Conservation (phyloP, 176 grass and related monocot genomes). For the Carex cristatella region DNA sequence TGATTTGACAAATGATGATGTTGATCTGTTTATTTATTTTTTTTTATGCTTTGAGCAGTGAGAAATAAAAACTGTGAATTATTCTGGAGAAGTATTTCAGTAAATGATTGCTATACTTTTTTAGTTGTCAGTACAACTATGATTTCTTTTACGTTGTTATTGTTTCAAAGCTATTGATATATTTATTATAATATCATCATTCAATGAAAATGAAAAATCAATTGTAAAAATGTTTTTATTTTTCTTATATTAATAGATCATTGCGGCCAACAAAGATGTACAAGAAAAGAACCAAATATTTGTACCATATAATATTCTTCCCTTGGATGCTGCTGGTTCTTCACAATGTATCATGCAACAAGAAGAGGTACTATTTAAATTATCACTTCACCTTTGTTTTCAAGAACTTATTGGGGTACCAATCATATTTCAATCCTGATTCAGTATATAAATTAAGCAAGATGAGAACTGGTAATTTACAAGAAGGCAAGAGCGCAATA, state of each 20-base stretch:
- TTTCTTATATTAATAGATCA: slow-evolving; percentile 43
- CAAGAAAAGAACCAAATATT: slow-evolving; percentile 95
- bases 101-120: not conserved
- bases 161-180: slow-evolving; percentile 16
- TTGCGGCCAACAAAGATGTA: slow-evolving; percentile 60
- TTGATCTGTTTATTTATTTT: not conserved
- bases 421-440: not conserved
- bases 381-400: not conserved
- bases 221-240: slow-evolving; percentile 20
- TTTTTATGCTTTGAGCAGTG: not conserved
- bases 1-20: not conserved
- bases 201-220: not conserved
- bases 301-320: slow-evolving; percentile 68
- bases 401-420: not conserved
- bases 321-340: slow-evolving; percentile 73
- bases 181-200: not conserved
- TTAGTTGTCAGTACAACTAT: not conserved
- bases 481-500: not conserved
- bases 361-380: slow-evolving; percentile 61
- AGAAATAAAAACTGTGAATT: not conserved
- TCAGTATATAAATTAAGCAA: not conserved
- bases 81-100: not conserved
- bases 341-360: slow-evolving; percentile 92
- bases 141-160: not conserved
- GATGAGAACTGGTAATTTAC: not conserved